Base-by-base conservation (phyloP, 2,329 filamentous ascomycete species). In the Exophiala mesophila region DNA sequence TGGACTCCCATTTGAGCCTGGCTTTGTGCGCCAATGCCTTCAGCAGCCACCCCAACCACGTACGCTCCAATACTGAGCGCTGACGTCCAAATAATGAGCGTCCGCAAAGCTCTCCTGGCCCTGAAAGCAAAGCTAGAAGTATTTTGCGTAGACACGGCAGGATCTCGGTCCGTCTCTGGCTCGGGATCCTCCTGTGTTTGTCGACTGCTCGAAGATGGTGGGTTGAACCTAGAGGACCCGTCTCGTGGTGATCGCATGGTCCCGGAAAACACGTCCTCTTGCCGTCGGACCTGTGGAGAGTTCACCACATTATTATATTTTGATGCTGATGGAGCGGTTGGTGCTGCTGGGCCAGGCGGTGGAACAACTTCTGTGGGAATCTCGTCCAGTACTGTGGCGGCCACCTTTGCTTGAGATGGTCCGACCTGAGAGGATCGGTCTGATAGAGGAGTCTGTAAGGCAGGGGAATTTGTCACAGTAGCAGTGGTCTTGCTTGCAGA, bases 251-350 rank as follows among this genome's bases (percentile, higher is more conserved):
- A 42, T 10, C 40, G 49, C 15, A 43, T 44, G 9, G 50, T 51
- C 17, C 53, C 53, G 9, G 51, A 54, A 34, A 55, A 55, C 21
- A 55, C 53, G 15, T 52, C 37, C 35, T 55, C 53, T 36, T 55
- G 53, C n/a, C 53, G 40, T 16, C 32, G 33, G 23, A 55, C 47
- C 28, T 32, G 20, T 12, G 21, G 17, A 10, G 26, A 17, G 26
- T 17, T 10, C 12, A 13, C n/a, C 17, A 12, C 24, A 18, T 33
- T 45, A 13, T n/a, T 16, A 10, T 19, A 26, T 37, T 18, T 17
- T 20, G 31, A 30, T 21, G 45, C 43, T 4, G 44, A 24, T 31
- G 45, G 43, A 23, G 49, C 50, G 5, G 47, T 52, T 2, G 53
- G 43, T 17, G 51, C 49, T 36, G 52, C 37, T 30, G 53, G 47